Evolutionary conservation across 2,329 filamentous ascomycete genomes (phyloP), one percentile per base, ranked within the genome.

Genomic region (Claviceps pazoutovae): DNA sequence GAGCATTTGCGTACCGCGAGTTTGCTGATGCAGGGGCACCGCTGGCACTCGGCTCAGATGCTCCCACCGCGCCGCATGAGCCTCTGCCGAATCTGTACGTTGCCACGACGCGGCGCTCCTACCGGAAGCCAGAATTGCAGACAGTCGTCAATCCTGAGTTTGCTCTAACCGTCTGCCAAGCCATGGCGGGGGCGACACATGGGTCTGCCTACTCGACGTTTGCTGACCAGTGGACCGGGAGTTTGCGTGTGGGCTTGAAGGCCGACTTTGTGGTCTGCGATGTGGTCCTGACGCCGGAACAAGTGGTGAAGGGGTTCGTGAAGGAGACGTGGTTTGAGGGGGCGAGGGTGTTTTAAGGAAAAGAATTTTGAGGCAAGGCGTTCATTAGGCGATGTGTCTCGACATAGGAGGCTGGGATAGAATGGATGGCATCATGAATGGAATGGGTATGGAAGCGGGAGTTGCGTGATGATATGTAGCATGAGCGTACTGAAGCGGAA

Each of bases 1-100:
- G 79, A 14, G 79, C 79, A 0, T 84, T 84, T 58, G 77, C 81
- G 0, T 84, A 84, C 62, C 71, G 72, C 43, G 79, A 83, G 46
- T 81, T 83, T 38, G 69, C 71, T 2, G 74, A 77, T 44, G 67
- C 68, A 0, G 78, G 78, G 1, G 76, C 79, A 0, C 60, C 67
- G 1, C 61, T 83, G 0, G 78, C 79, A 0, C 69, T 83, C 11
- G 80, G 80, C 0, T 76, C 73, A 2, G 80, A 83, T 56, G 71
- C 76, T 0, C 79, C 79, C 0, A 82, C 79, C 0, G 79, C 80
- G 1, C 76, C 76, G 2, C 73, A 78, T 56, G 60, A 68, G 1
- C 71, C 78, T 7, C 64, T 81, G 44, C 69, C 68, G 2, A 83
- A 83, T 53, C 56, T 81, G 5, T 82, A 82, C 59, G 71, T 79